Percentiles rank a stretch among this genome's conserved stretches.
Conservation (phyloP, 139 green algal species). For the Deuterostichococcus epilithicus region DNA sequence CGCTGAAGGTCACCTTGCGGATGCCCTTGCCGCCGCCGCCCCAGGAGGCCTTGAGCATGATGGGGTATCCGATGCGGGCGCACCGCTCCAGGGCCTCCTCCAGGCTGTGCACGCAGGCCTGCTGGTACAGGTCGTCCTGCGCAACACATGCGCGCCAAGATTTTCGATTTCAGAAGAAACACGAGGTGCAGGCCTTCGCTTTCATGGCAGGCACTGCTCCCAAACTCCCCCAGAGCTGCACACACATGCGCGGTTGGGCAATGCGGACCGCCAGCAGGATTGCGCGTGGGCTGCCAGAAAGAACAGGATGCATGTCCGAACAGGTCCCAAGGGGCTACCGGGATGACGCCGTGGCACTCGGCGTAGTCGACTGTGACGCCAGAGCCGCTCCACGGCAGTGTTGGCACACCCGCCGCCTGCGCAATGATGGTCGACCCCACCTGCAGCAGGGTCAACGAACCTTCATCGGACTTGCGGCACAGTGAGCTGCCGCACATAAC, state of each 20-base stretch:
- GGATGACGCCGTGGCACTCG: constrained; percentile 70
- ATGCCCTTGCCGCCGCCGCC: constrained; percentile 98
- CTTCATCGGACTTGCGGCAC: not conserved
- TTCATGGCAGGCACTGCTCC: too few relatives aligned
- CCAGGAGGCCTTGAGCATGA: constrained; percentile 98
- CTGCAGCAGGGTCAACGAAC: constrained; percentile 17
- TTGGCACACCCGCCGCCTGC: constrained; percentile 89
- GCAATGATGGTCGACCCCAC: constrained; percentile 92
- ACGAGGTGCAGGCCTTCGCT: too few relatives aligned
- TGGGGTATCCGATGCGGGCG: constrained; percentile 82
- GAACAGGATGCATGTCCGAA: too few relatives aligned
- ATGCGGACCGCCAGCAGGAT: too few relatives aligned
- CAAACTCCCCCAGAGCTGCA: too few relatives aligned
- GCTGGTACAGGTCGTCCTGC: not conserved
- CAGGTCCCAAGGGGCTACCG: constrained; percentile 14
- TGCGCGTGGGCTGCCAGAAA: too few relatives aligned
- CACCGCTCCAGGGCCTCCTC: constrained; percentile 70
- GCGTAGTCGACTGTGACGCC: constrained; percentile 64
- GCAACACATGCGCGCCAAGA: not conserved
- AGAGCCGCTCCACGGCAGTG: constrained; percentile 86
- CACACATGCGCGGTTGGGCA: too few relatives aligned
- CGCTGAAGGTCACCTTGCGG: constrained; percentile 58
- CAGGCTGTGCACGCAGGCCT: constrained; percentile 67
- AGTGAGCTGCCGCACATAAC: too few relatives aligned
- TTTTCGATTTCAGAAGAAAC: not conserved